Base-by-base conservation (phyloP, 495 filamentous ascomycete species). In the Aspergillus campestris region DNA sequence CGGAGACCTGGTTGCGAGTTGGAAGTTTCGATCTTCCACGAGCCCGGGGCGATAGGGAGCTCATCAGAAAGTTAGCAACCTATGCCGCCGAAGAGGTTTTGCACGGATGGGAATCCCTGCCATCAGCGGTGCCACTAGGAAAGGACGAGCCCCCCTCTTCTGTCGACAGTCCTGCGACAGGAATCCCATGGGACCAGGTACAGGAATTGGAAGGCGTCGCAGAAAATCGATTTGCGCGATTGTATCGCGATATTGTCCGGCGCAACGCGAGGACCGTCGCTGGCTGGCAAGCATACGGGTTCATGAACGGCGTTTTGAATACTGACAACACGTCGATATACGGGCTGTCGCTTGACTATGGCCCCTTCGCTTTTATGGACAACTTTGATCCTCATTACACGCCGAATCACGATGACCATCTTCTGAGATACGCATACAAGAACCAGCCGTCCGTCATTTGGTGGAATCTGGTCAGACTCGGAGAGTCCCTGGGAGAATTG, bases 401-500 rank as follows among this genome's bases (percentile, higher is more conserved):
- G 0, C 92, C 92, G 5, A 98, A 98, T 58, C 92, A 98, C 61
- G 92, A 98, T 60, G 92, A 98, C 59, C 75, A 84, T 55, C 74
- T 82, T 66, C 65, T 94, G 11, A 80, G 92, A 29, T 98, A 98
- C 62, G 78, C 78, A 36, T 98, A 95, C 72, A 81, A 80, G 44
- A 96, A 96, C 65, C 92, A 98, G 56, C 89, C 92, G 1, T 88
- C 82, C 37, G 84, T 97, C 34, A 89, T 98, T 58, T 98, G 92
- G 92, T 98, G 92, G 92, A 98, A 98, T 55, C 75, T 98, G 3
- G 87, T 95, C 8, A 81, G 92, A 15, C 75, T 98, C 0, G 92
- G 87, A 43, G 92, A 97, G 66, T 79, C 82, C n/a, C 61, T 96
- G 0, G 92, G 87, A 33, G 92, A 98, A 62, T 75, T 94, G 5